Conservation (phyloP, 2,329 filamentous ascomycete genomes). For the Penicillium sp. region DNA sequence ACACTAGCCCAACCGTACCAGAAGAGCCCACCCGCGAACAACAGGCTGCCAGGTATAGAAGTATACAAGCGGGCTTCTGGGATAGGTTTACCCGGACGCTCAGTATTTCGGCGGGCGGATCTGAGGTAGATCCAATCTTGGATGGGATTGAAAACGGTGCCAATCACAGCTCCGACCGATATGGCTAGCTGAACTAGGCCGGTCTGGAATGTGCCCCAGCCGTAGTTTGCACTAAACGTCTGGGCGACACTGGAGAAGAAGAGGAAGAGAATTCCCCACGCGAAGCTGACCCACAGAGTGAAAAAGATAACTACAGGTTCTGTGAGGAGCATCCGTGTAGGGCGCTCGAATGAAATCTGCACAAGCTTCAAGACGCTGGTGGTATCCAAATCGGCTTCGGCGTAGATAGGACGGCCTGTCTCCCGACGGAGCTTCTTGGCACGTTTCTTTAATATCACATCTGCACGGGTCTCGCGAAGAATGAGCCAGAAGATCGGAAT, state of each 20-base stretch:
- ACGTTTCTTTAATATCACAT: conserved; percentile 36
- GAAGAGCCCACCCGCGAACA: conserved; percentile 30
- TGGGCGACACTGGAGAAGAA: conserved; percentile 37
- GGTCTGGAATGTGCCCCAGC: conserved; percentile 29
- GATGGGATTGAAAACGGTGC: conserved; percentile 34
- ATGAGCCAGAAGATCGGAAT: conserved; percentile 37
- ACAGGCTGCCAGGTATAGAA: conserved; percentile 34
- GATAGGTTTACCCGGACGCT: conserved; percentile 33
- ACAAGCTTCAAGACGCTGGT: conserved; percentile 23
- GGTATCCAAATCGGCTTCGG: conserved; percentile 20
- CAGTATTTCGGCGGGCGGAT: conserved; percentile 23
- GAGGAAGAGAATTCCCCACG: conserved; percentile 39
- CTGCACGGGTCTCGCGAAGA: conserved; percentile 36
- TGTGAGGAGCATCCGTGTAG: conserved; percentile 34
- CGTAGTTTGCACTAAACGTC: conserved; percentile 34
- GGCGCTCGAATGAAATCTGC: conserved; percentile 36
- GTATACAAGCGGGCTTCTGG: conserved; percentile 40
- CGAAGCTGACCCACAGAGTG: conserved; percentile 40
- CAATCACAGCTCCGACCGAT: conserved; percentile 37
- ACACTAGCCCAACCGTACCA: conserved; percentile 31
- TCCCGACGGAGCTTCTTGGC: conserved; percentile 34
- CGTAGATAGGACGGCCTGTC: conserved; percentile 27
- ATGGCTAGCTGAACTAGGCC: conserved; percentile 38
- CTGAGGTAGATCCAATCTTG: conserved; percentile 28
- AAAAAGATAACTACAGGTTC: conserved; percentile 39